Evolutionary conservation across 768 basidiomycete genomes (phyloP).

Genomic region (Termitomyces sp.): DNA sequence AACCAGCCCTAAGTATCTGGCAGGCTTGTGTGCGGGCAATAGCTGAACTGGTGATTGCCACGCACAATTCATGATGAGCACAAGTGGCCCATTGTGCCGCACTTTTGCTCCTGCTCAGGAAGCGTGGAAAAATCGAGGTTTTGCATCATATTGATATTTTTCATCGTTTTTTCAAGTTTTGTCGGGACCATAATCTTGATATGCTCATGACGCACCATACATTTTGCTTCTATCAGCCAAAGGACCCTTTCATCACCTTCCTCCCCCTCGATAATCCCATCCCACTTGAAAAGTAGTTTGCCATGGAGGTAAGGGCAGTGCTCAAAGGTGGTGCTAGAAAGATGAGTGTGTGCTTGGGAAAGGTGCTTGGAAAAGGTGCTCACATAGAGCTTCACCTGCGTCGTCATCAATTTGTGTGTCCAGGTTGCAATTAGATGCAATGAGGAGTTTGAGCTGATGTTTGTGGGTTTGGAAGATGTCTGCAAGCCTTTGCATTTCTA

Average conservation of each 20-base stretch:
- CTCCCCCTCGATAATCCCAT: not conserved
- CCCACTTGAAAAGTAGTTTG: not conserved
- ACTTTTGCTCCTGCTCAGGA: too few relatives aligned
- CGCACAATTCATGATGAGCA: not conserved
- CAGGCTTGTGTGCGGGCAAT: not conserved
- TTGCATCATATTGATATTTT: not conserved
- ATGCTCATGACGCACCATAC: rapidly evolving
- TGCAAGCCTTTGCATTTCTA: too few relatives aligned
- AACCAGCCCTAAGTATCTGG: not conserved
- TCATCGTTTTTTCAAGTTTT: not conserved
- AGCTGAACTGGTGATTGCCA: not conserved
- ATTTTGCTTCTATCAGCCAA: not conserved
- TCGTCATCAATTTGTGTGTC: too few relatives aligned
- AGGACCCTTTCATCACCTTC: not conserved
- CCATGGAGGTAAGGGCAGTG: not conserved
- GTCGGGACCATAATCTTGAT: not conserved
- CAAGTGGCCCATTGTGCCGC: not conserved
- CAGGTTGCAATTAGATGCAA: too few relatives aligned
- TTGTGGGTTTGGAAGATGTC: too few relatives aligned
- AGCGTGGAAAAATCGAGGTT: too few relatives aligned
- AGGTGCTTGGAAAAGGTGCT: too few relatives aligned
- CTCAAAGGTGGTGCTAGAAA: not conserved
- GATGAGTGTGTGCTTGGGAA: too few relatives aligned
- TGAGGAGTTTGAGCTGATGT: too few relatives aligned
- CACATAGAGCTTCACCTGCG: too few relatives aligned